Evolutionary conservation across 2,329 filamentous ascomycete genomes (phyloP).

Genomic region (Botrytis fragariae): DNA sequence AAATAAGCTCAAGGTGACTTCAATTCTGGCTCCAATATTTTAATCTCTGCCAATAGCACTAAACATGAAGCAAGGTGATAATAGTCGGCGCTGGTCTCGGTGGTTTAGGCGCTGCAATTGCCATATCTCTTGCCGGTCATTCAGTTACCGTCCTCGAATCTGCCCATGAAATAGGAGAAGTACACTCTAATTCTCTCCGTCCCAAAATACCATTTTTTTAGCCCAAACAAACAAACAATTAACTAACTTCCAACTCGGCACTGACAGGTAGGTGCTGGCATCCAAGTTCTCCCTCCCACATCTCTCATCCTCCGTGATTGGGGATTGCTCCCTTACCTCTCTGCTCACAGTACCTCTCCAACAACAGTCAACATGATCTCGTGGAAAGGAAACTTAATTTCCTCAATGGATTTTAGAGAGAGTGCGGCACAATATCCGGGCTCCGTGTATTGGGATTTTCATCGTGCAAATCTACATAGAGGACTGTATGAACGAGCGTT

Average conservation of each 20-base stretch:
- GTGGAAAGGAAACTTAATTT: conserved; percentile 37
- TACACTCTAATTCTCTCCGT: conserved; percentile 33
- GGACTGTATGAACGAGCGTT: conserved; percentile 44
- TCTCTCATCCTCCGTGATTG: conserved; percentile 31
- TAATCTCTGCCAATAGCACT: background rate
- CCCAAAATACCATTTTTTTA: background rate
- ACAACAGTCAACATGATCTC: conserved; percentile 50
- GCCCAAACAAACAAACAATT: background rate
- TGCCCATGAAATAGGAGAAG: conserved; percentile 43
- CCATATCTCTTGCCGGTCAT: conserved; percentile 37
- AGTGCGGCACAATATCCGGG: conserved; percentile 31
- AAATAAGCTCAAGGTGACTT: conserved; percentile 27
- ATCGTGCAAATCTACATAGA: conserved; percentile 47
- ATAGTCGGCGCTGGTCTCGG: conserved; percentile 56
- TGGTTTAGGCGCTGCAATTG: conserved; percentile 46
- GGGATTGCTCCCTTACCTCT: conserved; percentile 28
- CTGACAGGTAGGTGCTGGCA: conserved; percentile 40
- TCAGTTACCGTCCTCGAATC: conserved; percentile 44
- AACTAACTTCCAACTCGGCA: conserved; percentile 36
- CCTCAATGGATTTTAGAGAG: conserved; percentile 26
- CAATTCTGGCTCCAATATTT: background rate
- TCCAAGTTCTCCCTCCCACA: conserved; percentile 35
- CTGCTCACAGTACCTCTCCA: conserved; percentile 38
- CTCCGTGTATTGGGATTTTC: conserved; percentile 46
- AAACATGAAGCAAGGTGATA: conserved; percentile 39